Conservation (phyloP, 78 protist genomes). For the Cavenderia fasciculata region DNA sequence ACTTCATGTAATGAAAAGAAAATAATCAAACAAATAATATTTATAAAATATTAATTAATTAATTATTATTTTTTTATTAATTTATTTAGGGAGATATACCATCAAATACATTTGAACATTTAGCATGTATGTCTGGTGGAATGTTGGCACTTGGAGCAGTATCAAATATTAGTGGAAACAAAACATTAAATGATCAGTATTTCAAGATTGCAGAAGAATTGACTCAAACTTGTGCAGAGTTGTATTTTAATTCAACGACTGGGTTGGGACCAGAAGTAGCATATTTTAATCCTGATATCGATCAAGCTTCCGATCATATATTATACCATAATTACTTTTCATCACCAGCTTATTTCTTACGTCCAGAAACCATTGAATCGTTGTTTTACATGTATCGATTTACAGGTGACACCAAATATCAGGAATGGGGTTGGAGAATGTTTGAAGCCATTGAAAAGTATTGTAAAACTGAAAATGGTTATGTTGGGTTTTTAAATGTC, state of each 20-base stretch:
- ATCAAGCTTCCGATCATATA: slow-evolving; percentile 16
- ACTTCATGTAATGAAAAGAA: too few relatives aligned
- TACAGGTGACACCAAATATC: slow-evolving; percentile 83
- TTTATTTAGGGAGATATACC: too few relatives aligned
- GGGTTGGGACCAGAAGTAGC: slow-evolving; percentile 86
- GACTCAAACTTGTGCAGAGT: slow-evolving; percentile 50
- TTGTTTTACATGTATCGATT: slow-evolving; percentile 77
- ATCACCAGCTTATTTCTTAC: slow-evolving; percentile 70
- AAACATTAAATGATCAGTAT: not conserved
- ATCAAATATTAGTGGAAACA: not conserved
- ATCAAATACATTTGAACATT: slow-evolving; percentile 86
- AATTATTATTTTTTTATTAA: too few relatives aligned
- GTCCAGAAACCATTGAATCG: slow-evolving; percentile 94
- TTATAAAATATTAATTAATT: too few relatives aligned
- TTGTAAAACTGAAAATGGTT: slow-evolving; percentile 75
- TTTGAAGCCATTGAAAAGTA: slow-evolving; percentile 82
- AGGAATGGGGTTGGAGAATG: slow-evolving; percentile 90
- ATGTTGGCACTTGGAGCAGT: slow-evolving; percentile 92
- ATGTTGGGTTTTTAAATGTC: slow-evolving; percentile 69
- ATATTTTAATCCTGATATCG: too few relatives aligned
- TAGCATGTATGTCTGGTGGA: slow-evolving; percentile 95
- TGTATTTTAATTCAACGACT: slow-evolving; percentile 46
- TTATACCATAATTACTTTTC: not conserved
- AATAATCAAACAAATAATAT: too few relatives aligned
- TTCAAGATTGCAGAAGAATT: slow-evolving; percentile 48